These are phyloP conservation scores for Penicillium sp. DNA, from an alignment of 2,329 filamentous ascomycete genomes.

Conservation along the genomic window DNA sequence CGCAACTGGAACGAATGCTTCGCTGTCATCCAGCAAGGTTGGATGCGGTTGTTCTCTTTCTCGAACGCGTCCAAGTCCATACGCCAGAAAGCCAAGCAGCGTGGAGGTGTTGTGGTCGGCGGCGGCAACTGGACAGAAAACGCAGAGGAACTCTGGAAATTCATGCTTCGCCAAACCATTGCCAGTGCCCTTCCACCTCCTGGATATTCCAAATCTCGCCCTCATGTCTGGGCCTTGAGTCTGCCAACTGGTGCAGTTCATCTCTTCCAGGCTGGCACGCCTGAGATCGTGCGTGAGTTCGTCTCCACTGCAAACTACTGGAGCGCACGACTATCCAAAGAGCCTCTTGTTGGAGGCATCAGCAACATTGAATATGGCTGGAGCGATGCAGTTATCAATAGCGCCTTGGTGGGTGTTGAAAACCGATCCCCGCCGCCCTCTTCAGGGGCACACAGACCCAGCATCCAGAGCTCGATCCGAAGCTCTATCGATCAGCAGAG, in stretches of 20 bases:
- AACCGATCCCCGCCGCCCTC: slow-evolving; percentile 31
- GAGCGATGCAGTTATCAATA: slow-evolving; percentile 77
- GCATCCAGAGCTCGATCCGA: slow-evolving; percentile 59
- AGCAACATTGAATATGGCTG: slow-evolving; percentile 98
- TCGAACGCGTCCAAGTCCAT: slow-evolving; percentile 69
- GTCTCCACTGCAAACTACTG: slow-evolving; percentile 95
- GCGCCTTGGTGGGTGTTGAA: slow-evolving; percentile 62
- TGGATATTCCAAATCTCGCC: slow-evolving; percentile 84
- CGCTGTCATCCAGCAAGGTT: slow-evolving; percentile 91
- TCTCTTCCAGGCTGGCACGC: slow-evolving; percentile 94
- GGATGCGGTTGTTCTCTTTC: slow-evolving; percentile 92
- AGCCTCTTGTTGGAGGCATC: slow-evolving; percentile 85
- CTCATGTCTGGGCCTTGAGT: slow-evolving; percentile 90
- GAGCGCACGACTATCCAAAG: slow-evolving; percentile 89
- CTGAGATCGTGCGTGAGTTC: slow-evolving; percentile 91
- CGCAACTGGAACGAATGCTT: slow-evolving; percentile 94
- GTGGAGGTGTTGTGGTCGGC: slow-evolving; percentile 68
- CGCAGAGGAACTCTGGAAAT: slow-evolving; percentile 81
- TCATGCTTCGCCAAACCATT: slow-evolving; percentile 83
- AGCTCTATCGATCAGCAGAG: slow-evolving; percentile 63
- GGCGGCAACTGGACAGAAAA: slow-evolving; percentile 99
- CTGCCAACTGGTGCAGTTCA: slow-evolving; percentile 91
- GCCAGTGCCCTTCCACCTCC: slow-evolving; percentile 84
- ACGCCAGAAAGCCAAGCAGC: slow-evolving; percentile 56
- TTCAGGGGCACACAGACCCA: slow-evolving; percentile 44